Base-by-base conservation (phyloP, 2,329 filamentous ascomycete species). In the Zasmidium angulare region DNA sequence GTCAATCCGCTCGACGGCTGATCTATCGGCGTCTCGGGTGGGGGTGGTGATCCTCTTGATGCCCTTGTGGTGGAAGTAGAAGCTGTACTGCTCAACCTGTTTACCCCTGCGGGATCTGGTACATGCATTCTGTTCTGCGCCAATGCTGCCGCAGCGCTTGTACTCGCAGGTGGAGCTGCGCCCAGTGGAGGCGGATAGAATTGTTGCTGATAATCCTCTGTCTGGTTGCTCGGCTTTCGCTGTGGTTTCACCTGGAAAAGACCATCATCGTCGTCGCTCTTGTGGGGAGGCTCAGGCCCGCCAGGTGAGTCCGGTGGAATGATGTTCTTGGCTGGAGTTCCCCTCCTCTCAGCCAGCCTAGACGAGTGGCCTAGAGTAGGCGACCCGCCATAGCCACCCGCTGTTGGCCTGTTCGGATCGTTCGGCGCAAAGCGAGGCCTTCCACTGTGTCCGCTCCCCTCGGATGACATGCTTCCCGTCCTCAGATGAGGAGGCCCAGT, bases 61-160 rank as follows among this genome's bases (percentile, higher is more conserved):
- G 95, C 95, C 65, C 90, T 87, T 1, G 93, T 97, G 0, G 95
- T 99, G 1, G 93, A 96, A 12, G 88, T 96, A 0, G 95, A 98
- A 14, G 93, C 92, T 7, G 91, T 96, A 1, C 93, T 97, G 69
- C 83, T 85, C 63, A 88, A 78, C 29, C 86, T 80, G 66, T 86
- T 87, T 62, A 88, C 80, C 1, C 82, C 80, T 24, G 72, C 75
- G 10, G 80, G 79, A 56, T 82, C 81, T 17, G 82, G 79, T 26
- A 84, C 78, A 51, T 80, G 79, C 57, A 86, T 73, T 23, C 76
- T 75, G 43, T 68, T 69, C 46, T 62, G 61, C 29, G 63, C 59
- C 23, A 56, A 52, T 24, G 62, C 53, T 10, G 57, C 36, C 2
- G 55, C 55, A 14, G 36, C 43, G 43, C 56, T 56, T 19, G 66